Percentiles rank a stretch among this genome's conserved stretches.
These are phyloP conservation scores for Bothriochloa decipiens DNA, from an alignment of 176 grass and related monocot species.

Conservation along the genomic window DNA sequence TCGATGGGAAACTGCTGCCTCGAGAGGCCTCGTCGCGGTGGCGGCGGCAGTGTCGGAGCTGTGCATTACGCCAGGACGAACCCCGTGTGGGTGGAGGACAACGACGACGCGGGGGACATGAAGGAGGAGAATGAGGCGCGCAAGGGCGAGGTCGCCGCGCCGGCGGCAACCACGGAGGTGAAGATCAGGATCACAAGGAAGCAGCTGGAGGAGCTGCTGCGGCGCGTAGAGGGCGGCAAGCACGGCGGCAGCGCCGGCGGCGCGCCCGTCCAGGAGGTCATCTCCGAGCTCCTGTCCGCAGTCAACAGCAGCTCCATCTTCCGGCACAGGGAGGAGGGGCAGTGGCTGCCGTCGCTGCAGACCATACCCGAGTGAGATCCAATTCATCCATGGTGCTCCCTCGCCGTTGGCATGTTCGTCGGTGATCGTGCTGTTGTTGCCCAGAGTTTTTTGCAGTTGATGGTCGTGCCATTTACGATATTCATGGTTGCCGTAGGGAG, in stretches of 20 bases:
- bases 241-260: not conserved
- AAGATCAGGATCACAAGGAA: slow-evolving; percentile 75
- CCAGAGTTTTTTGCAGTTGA: too few relatives aligned
- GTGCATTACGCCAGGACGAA: slow-evolving; percentile 23
- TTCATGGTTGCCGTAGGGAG: too few relatives aligned
- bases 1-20: slow-evolving; percentile 56
- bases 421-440: too few relatives aligned
- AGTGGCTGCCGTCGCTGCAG: slow-evolving; percentile 67
- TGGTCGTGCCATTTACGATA: too few relatives aligned
- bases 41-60: not conserved
- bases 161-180: slow-evolving; percentile 39
- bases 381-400: too few relatives aligned
- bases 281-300: slow-evolving; percentile 56
- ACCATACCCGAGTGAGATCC: slow-evolving; percentile 67
- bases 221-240: slow-evolving; percentile 36
- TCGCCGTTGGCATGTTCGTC: too few relatives aligned
- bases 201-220: slow-evolving; percentile 65
- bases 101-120: too few relatives aligned
- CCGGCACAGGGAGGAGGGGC: slow-evolving; percentile 36
- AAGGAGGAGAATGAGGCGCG: not conserved
- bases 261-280: slow-evolving; percentile 24
- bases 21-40: not conserved
- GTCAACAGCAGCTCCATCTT: slow-evolving; percentile 32
- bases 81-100: slow-evolving; percentile 24
- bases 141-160: slow-evolving; percentile 5